phyloP scores from a whole-genome alignment of 176 grass and related monocot genomes.

The Ananas comosus region DNA sequence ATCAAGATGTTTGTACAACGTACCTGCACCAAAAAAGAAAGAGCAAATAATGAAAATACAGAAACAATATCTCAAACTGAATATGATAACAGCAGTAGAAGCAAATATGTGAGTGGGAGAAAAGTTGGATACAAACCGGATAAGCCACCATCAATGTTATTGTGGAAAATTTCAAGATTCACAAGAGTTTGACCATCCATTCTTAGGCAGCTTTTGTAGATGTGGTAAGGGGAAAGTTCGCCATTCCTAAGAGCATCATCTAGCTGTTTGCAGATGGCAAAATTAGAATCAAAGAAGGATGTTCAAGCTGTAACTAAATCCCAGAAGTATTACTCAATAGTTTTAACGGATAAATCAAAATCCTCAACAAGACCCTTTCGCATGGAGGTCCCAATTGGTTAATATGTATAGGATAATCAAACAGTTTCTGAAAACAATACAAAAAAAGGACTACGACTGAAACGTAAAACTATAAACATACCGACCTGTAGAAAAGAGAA shows the following conservation, averaged over 20 bases:
- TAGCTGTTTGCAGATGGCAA: conserved; percentile 45
- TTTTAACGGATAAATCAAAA: not conserved
- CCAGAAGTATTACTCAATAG: not conserved
- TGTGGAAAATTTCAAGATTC: conserved; percentile 95
- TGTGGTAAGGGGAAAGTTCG: conserved; percentile 66
- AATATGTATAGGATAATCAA: too few relatives aligned
- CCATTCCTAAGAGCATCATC: conserved; percentile 76
- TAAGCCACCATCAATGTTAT: conserved; percentile 66
- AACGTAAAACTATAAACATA: too few relatives aligned
- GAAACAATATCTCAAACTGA: conserved; percentile 8
- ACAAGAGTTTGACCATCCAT: conserved; percentile 96
- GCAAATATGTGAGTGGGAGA: conserved; percentile 3
- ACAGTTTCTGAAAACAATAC: too few relatives aligned
- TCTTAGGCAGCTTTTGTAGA: conserved; percentile 83
- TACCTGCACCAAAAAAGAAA: conserved; percentile 38
- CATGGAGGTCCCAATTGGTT: not conserved
- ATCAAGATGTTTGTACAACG: conserved; percentile 86
- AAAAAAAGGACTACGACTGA: too few relatives aligned
- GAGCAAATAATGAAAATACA: conserved; percentile 3
- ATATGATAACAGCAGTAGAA: conserved; percentile 1
- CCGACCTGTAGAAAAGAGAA: too few relatives aligned
- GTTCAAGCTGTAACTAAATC: not conserved
- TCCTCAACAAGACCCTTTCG: not conserved
- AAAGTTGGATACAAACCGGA: conserved; percentile 39
- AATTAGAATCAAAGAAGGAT: not conserved